Conservation (phyloP, 2,329 filamentous ascomycete genomes). For the Domatiomyces catenatus region DNA sequence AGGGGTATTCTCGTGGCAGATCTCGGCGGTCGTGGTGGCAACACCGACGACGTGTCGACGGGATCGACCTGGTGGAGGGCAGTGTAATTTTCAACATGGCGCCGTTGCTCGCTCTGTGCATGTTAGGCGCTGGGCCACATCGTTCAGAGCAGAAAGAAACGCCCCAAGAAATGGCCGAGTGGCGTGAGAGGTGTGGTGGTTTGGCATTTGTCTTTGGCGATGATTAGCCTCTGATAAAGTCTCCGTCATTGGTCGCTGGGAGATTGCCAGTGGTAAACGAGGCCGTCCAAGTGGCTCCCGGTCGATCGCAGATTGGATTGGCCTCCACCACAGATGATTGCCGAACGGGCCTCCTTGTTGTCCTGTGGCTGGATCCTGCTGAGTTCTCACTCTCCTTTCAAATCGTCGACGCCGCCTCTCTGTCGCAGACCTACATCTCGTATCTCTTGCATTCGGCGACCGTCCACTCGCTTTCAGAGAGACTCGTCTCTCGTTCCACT, state of each 20-base stretch:
- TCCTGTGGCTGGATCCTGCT: neutral
- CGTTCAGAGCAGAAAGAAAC: neutral
- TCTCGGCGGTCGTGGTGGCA: too few relatives aligned
- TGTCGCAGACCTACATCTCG: neutral
- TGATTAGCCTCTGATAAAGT: neutral
- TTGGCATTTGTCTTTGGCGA: neutral
- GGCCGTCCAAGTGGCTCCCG: neutral
- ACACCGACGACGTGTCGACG: too few relatives aligned
- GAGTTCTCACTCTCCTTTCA: neutral
- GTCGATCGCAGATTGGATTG: neutral
- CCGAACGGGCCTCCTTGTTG: neutral
- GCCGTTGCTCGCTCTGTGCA: neutral
- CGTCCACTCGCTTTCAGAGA: constrained; percentile 5
- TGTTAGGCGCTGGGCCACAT: neutral
- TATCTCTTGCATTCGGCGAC: neutral
- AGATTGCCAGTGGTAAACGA: neutral
- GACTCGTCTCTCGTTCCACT: constrained; percentile 18
- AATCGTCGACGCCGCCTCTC: neutral
- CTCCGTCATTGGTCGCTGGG: neutral
- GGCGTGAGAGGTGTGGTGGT: neutral
- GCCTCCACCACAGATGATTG: neutral
- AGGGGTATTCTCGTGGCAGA: too few relatives aligned
- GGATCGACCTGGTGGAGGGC: too few relatives aligned
- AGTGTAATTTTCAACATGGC: too few relatives aligned
- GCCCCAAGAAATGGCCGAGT: neutral